Base-by-base conservation (phyloP, 148 eudicot genomes). In the Camellia lanceoleosa region DNA sequence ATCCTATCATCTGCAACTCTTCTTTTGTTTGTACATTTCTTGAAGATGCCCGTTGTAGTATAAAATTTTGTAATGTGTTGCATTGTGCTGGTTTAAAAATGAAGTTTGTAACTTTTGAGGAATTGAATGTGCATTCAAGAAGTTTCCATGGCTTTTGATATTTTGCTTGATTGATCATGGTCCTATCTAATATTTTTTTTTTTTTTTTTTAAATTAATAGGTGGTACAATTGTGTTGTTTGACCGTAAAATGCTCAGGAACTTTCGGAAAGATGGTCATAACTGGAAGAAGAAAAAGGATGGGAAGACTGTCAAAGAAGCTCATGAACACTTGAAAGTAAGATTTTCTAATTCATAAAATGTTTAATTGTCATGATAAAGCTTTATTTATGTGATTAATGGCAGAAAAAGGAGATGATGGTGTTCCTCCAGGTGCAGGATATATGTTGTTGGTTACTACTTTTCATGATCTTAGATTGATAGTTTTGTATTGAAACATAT, bases 221-320 rank as follows among this genome's bases (percentile, higher is more conserved):
- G 99, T 88, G 99, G 98, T 69, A 87, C 85, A 63, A 90, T 96
- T 72, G 87, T 92, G 80, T 86, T 96, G 79, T 96, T 96, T 89
- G 99, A 96, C 83, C 93, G 99, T 42, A 96, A 93, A 83, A 90
- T 86, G 92, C 91, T 96, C 67, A 88, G 99, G 79, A 93, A 96
- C 75, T 96, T 96, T 67, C 92, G 97, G 60, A 93, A 90, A 86
- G 99, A 96, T 85, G 99, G 99, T 43, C 95, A 92, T 82, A 92
- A 88, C 74, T 93, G 99, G 99, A 96, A 91, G 91, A 96, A 96
- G 90, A 93, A 96, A 79, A 93, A 92, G 74, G 99, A 96, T 73
- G 99, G 99, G 49, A 96, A 96, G 84, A 93, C 99, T 41, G 95
- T 93, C 68, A 96, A 96, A 90, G 99, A 96, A 87, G 99, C 98